Conservation (phyloP, 1,284 basidiomycete genomes). For the Microstroma glucosiphilum region DNA sequence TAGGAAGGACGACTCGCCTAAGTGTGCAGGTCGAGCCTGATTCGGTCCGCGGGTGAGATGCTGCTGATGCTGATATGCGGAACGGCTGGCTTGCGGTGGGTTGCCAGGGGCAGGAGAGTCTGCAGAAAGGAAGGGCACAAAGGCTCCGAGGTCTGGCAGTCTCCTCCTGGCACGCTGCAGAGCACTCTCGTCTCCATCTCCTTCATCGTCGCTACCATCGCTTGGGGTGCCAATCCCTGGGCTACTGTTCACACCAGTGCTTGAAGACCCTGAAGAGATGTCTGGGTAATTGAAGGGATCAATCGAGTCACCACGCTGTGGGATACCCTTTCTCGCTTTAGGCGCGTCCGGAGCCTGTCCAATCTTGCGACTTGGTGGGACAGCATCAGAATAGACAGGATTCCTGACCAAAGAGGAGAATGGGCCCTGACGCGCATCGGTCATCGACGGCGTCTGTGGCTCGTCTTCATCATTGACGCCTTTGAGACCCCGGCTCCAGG, state of each 20-base stretch:
- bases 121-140: conserved; percentile 11
- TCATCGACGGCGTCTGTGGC: conserved; percentile 13
- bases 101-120: background rate
- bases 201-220: conserved; percentile 6
- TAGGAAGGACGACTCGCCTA: background rate
- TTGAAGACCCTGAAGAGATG: background rate
- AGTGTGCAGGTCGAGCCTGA: background rate
- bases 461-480: conserved; percentile 8
- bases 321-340: background rate
- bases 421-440: conserved; percentile 13
- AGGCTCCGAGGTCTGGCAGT: conserved; percentile 8
- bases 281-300: conserved; percentile 6
- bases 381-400: background rate
- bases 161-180: background rate
- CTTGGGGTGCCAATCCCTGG: conserved; percentile 7
- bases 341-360: conserved; percentile 2
- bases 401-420: conserved; percentile 10
- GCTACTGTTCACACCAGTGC: background rate
- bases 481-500: conserved; percentile 12
- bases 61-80: background rate
- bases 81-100: background rate
- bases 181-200: background rate
- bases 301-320: conserved; percentile 9
- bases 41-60: background rate
- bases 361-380: conserved; percentile 2